Evolutionary conservation across 176 grass and related monocot species (phyloP).

Genomic region (Aegilops tauschii): DNA sequence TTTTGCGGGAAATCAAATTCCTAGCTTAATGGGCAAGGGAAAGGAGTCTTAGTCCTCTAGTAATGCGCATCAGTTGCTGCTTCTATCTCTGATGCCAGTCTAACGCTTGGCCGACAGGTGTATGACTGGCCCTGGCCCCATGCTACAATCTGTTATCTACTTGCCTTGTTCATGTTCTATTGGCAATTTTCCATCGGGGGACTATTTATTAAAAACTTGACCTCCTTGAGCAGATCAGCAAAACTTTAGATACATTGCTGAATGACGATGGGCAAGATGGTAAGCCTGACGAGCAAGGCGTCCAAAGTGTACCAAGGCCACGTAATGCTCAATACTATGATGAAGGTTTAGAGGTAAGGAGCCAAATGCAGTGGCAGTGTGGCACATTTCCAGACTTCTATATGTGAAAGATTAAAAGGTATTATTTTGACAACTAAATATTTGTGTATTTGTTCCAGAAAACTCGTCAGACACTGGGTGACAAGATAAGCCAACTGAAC

Average conservation of each 20-base stretch:
- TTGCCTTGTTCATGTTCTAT: not conserved
- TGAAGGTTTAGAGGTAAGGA: slow-evolving; percentile 56
- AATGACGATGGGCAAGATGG: slow-evolving; percentile 46
- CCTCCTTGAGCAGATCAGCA: slow-evolving; percentile 57
- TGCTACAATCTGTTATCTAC: not conserved
- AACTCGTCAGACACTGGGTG: slow-evolving; percentile 65
- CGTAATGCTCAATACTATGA: slow-evolving; percentile 42
- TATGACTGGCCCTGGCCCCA: not conserved
- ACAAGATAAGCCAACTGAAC: slow-evolving; percentile 68
- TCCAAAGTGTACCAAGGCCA: slow-evolving; percentile 19
- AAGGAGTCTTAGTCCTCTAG: not conserved
- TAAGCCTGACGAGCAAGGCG: slow-evolving; percentile 46
- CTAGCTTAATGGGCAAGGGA: not conserved
- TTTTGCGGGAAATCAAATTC: not conserved
- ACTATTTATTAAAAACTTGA: not conserved
- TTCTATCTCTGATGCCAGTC: not conserved
- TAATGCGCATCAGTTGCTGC: not conserved
- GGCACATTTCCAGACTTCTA: not conserved
- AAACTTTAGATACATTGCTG: slow-evolving; percentile 46
- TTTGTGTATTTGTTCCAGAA: slow-evolving; percentile 37
- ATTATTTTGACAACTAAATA: slow-evolving; percentile 5
- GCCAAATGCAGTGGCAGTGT: not conserved
- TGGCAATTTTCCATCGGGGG: not conserved
- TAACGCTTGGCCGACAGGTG: not conserved
- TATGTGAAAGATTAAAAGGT: not conserved